These are phyloP conservation scores for Naganishia sp. DNA, from an alignment of 1,284 basidiomycete species.

Conservation along the genomic window DNA sequence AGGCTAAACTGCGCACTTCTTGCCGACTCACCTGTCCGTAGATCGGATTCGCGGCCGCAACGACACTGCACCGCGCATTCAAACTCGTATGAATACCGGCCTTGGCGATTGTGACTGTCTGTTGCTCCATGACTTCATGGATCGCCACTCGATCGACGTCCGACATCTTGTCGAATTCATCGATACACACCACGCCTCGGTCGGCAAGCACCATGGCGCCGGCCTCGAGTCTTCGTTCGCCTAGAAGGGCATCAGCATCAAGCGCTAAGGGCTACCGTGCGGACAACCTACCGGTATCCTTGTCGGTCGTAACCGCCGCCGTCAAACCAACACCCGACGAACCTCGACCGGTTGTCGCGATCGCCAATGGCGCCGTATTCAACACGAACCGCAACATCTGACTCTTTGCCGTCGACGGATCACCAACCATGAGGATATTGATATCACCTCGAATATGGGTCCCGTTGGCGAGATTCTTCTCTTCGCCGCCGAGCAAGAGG, in stretches of 20 bases:
- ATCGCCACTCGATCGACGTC: slow-evolving; percentile 99
- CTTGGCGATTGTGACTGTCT: slow-evolving; percentile 98
- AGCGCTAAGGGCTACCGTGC: neutral
- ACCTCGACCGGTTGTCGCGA: slow-evolving; percentile 96
- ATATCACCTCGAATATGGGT: slow-evolving; percentile 99
- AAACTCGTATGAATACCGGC: slow-evolving; percentile 98
- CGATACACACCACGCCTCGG: slow-evolving; percentile 97
- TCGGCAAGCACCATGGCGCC: slow-evolving; percentile 99
- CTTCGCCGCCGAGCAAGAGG: slow-evolving; percentile 89
- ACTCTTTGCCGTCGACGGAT: slow-evolving; percentile 96
- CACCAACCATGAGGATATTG: slow-evolving; percentile 99
- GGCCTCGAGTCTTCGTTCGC: slow-evolving; percentile 92
- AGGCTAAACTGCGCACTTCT: neutral
- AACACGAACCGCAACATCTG: slow-evolving; percentile 96
- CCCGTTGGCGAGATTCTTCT: slow-evolving; percentile 97
- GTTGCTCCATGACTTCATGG: slow-evolving; percentile 99
- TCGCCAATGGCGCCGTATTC: slow-evolving; percentile 92
- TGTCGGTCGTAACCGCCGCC: slow-evolving; percentile 98
- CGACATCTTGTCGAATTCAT: slow-evolving; percentile 99
- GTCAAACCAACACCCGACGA: slow-evolving; percentile 98
- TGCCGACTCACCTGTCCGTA: slow-evolving; percentile 78
- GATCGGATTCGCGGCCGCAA: slow-evolving; percentile 98
- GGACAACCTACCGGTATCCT: slow-evolving; percentile 68
- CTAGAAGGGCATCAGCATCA: slow-evolving; percentile 44
- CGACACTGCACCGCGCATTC: slow-evolving; percentile 95